A percentile compares a stretch with the other conserved stretches of the same genome.
These are phyloP conservation scores for Aspergillus hiratsukae DNA, from an alignment of 2,329 filamentous ascomycete species.

Conservation along the genomic window DNA sequence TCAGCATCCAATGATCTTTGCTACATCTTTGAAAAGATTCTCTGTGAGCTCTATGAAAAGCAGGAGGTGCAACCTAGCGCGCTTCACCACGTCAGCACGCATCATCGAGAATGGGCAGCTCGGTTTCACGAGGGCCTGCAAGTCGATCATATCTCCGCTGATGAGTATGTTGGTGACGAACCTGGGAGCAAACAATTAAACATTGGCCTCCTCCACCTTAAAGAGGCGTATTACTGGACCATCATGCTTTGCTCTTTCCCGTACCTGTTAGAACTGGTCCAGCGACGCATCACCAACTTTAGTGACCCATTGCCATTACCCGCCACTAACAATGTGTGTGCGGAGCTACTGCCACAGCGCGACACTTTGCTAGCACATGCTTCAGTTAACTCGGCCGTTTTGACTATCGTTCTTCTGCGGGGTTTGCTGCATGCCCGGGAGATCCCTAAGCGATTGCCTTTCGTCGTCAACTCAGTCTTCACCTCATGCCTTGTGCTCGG, in stretches of 20 bases:
- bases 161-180: not conserved
- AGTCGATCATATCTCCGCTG: not conserved
- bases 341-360: too few species aligned
- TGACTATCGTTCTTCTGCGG: conserved; percentile 23
- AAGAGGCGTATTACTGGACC: conserved; percentile 37
- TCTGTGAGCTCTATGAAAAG: not conserved
- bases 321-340: not conserved
- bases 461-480: conserved; percentile 35
- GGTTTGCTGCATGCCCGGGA: conserved; percentile 18
- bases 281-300: not conserved
- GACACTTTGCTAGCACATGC: not conserved
- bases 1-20: conserved; percentile 31
- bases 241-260: conserved; percentile 38
- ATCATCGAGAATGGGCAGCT: not conserved
- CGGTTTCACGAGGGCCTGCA: not conserved
- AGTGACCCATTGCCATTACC: too few species aligned
- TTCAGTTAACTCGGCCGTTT: not conserved
- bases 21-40: conserved; percentile 30
- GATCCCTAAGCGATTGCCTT: conserved; percentile 33
- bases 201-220: conserved; percentile 30
- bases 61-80: not conserved
- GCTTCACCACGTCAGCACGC: not conserved
- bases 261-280: conserved; percentile 30
- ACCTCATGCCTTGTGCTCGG: conserved; percentile 33
- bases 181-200: conserved; percentile 11